Evolutionary conservation across 495 filamentous ascomycete species (phyloP).

Genomic region (Penicillium argentinense): DNA sequence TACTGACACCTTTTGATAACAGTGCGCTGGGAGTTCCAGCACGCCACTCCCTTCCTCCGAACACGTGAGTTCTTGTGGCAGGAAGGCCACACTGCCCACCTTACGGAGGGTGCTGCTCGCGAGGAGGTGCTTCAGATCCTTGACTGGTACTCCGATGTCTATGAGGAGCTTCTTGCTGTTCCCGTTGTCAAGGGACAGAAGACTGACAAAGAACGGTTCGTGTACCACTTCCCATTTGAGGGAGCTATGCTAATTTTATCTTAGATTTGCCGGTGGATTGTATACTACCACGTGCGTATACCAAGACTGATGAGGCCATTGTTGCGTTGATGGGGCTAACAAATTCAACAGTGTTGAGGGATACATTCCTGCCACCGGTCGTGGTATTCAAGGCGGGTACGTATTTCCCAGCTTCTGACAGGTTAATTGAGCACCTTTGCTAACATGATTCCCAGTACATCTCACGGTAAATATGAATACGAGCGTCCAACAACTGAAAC

Average conservation of each 20-base stretch:
- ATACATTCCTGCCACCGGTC: constrained; percentile 58
- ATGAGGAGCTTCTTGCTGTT: constrained; percentile 89
- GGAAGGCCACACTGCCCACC: constrained; percentile 94
- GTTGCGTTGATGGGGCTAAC: too few relatives aligned
- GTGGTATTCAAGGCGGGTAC: constrained; percentile 87
- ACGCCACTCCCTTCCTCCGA: constrained; percentile 91
- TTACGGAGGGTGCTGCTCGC: constrained; percentile 72
- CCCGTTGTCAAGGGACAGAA: constrained; percentile 90
- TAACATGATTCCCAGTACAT: constrained; percentile 54
- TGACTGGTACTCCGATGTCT: constrained; percentile 87
- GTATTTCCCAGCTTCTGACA: not conserved
- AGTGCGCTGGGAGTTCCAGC: constrained; percentile 98
- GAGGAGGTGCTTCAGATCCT: constrained; percentile 89
- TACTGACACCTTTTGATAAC: too few relatives aligned
- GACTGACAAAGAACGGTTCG: constrained; percentile 88
- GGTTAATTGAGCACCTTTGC: not conserved
- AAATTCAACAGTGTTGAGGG: too few relatives aligned
- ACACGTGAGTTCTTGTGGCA: constrained; percentile 98
- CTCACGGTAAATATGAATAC: constrained; percentile 64
- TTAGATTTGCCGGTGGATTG: constrained; percentile 67
- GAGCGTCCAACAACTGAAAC: too few relatives aligned
- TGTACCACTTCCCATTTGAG: not conserved
- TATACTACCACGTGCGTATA: constrained; percentile 98
- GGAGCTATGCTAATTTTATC: not conserved
- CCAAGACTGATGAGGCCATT: too few relatives aligned